phyloP scores from a whole-genome alignment of 257 asterid genomes.

The Fraxinus americana region DNA sequence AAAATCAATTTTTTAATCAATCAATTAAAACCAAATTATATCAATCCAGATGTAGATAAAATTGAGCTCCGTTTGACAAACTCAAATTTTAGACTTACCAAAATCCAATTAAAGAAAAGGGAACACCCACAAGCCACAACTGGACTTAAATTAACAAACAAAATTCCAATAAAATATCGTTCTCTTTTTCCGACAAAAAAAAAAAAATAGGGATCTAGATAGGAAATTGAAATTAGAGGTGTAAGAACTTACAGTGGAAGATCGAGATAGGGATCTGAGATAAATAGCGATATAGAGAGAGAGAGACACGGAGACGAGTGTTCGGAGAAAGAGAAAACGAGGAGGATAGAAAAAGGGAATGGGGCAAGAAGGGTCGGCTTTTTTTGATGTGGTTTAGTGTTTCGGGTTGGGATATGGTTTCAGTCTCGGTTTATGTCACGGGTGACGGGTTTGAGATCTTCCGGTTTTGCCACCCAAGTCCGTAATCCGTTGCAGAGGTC shows the following conservation, averaged over 20 bases:
- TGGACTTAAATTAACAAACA: constrained; percentile 13
- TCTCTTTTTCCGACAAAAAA: constrained; percentile 22
- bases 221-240: constrained; percentile 18
- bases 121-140: constrained; percentile 16
- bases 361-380: not conserved
- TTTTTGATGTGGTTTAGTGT: constrained; percentile 30
- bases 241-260: constrained; percentile 53
- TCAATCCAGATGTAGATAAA: not conserved
- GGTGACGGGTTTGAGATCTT: not conserved
- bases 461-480: not conserved
- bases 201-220: constrained; percentile 40
- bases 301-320: constrained; percentile 40
- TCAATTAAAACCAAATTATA: constrained; percentile 11
- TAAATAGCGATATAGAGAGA: constrained; percentile 39
- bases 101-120: constrained; percentile 19
- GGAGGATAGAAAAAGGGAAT: constrained; percentile 1
- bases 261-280: constrained; percentile 43
- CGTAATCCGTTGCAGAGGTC: not conserved
- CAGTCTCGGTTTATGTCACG: constrained; percentile 2
- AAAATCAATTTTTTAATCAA: constrained; percentile 8
- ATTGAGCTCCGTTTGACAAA: constrained; percentile 19
- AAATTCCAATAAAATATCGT: constrained; percentile 23
- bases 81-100: constrained; percentile 22
- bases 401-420: constrained; percentile 2
- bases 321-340: constrained; percentile 31